Base-by-base conservation (phyloP, 2,329 filamentous ascomycete genomes). In the Chalaropsis ovoidea region DNA sequence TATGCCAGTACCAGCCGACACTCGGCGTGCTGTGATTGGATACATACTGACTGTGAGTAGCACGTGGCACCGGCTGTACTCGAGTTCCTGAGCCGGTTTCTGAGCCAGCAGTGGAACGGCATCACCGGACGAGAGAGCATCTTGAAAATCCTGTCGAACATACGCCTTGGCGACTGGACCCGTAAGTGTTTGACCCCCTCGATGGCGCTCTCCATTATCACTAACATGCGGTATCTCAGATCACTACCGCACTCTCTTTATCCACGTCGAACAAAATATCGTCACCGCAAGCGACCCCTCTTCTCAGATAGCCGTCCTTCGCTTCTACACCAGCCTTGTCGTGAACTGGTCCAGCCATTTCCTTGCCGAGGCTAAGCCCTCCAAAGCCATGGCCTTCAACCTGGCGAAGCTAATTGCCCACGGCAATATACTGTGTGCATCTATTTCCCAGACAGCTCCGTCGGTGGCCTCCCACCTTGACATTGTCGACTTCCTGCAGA, bases 401-500 rank as follows among this genome's bases (percentile, higher is more conserved):
- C 69, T 83, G 35, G 72, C 74, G 68, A 70, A 75, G 54, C 72
- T 84, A 64, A 70, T 79, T 71, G 69, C 74, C 70, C 79, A 82
- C 69, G 77, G 80, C 73, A 80, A 83, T 74, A 73, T 77, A 3
- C 78, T 90, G 19, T 76, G 81, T 52, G 77, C 87, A 2, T 82
- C 84, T 0, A 74, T 88, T 8, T 73, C 85, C 6, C 86, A 89
- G 74, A 78, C 78, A 63, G 75, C 75, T 1, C 72, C 76, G 8
- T 72, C 72, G 5, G 69, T 77, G 3, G 70, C 76, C 1, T 78
- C 80, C 1, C 75, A 81, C 45, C 83, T 84, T 6, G 76, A 80
- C 22, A 78, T 91, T 17, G 79, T 89, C 42, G 84, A 86, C 72
- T 91, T 93, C 74, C 89, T 88, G 73, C 82, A 87, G 68, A 77